phyloP scores from a whole-genome alignment of 164 flowering plant genomes.

The Vitis riparia region DNA sequence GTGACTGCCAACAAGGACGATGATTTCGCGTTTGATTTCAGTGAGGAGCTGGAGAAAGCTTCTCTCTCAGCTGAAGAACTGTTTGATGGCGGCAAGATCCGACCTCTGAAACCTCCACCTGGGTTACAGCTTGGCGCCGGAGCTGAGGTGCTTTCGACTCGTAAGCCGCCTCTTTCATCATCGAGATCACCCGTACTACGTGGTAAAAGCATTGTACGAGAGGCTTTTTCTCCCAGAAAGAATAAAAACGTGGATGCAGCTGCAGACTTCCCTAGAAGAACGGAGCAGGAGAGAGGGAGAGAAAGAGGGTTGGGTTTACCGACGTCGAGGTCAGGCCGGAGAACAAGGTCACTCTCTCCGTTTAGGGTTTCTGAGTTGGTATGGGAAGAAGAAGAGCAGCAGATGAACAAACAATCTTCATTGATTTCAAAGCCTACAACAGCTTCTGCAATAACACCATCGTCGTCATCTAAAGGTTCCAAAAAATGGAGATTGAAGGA shows the following conservation, averaged over 20 bases:
- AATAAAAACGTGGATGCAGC: slow-evolving; percentile 29
- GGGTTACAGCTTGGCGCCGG: slow-evolving; percentile 17
- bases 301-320: slow-evolving; percentile 23
- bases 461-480: slow-evolving; percentile 19
- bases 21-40: slow-evolving; percentile 66
- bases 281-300: slow-evolving; percentile 42
- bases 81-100: slow-evolving; percentile 70
- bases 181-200: slow-evolving; percentile 31
- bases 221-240: slow-evolving; percentile 45
- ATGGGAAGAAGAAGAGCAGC: slow-evolving; percentile 41
- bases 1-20: slow-evolving; percentile 3
- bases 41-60: slow-evolving; percentile 33
- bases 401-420: not conserved
- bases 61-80: slow-evolving; percentile 66
- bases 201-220: slow-evolving; percentile 34
- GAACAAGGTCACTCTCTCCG: slow-evolving; percentile 75
- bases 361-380: slow-evolving; percentile 33
- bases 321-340: slow-evolving; percentile 31
- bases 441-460: slow-evolving; percentile 4
- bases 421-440: slow-evolving; percentile 16
- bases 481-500: slow-evolving; percentile 81
- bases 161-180: slow-evolving; percentile 5
- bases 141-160: no score
- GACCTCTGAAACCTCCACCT: slow-evolving; percentile 52
- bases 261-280: slow-evolving; percentile 19